A percentile compares a stretch with the other conserved stretches of the same genome.
Evolutionary conservation across 139 green algal species (phyloP).

Genomic region (Haematococcus lacustris): DNA sequence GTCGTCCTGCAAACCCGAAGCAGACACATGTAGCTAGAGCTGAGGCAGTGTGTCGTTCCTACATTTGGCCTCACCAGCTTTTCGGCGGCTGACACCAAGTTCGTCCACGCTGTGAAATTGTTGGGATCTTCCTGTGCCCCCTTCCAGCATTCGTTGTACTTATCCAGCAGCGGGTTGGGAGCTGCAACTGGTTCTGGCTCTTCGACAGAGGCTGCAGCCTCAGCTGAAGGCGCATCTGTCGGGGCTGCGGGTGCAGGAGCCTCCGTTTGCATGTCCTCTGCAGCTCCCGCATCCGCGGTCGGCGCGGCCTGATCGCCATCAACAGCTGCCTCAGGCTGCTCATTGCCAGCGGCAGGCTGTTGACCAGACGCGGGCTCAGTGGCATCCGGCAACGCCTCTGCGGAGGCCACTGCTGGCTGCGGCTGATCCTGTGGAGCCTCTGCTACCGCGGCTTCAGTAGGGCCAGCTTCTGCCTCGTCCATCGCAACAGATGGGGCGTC

Average conservation of each 20-base stretch:
- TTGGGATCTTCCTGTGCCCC: slow-evolving; percentile 44
- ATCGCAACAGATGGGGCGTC: no score
- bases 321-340: no score
- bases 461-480: no score
- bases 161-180: slow-evolving; percentile 18
- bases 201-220: neutral
- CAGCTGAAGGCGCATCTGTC: neutral
- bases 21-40: neutral
- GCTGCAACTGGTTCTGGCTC: neutral
- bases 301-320: no score
- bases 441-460: no score
- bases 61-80: slow-evolving; percentile 15
- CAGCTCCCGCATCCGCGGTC: no score
- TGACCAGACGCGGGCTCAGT: no score
- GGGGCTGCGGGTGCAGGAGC: no score
- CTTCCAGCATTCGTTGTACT: slow-evolving; percentile 17
- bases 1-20: slow-evolving; percentile 43
- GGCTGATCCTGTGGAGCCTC: no score
- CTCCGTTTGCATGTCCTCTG: neutral
- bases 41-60: neutral
- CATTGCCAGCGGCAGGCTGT: no score
- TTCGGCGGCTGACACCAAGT: slow-evolving; percentile 53
- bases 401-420: no score
- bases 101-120: slow-evolving; percentile 67
- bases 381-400: no score